phyloP scores from a whole-genome alignment of 1,284 basidiomycete genomes.

The Crocinoboletus sp. region DNA sequence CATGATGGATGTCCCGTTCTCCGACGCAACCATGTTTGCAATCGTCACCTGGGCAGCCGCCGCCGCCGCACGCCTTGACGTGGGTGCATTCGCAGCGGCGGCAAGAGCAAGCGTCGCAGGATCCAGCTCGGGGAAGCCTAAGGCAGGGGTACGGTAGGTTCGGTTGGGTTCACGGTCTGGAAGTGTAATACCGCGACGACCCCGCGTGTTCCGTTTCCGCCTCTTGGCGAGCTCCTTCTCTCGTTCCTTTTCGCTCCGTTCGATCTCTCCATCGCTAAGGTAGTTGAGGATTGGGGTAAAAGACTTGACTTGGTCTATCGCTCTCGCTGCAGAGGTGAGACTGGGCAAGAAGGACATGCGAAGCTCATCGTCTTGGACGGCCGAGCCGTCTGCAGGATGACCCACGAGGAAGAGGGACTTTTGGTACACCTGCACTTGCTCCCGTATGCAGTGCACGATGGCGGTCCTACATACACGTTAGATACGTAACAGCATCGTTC shows the following conservation, averaged over 20 bases:
- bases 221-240: slow-evolving; percentile 88
- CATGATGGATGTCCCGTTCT: slow-evolving; percentile 62
- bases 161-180: slow-evolving; percentile 93
- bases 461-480: slow-evolving; percentile 65
- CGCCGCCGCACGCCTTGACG: slow-evolving; percentile 76
- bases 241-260: slow-evolving; percentile 86
- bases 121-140: slow-evolving; percentile 79
- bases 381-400: slow-evolving; percentile 76
- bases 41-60: slow-evolving; percentile 78
- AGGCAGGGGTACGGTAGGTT: slow-evolving; percentile 85
- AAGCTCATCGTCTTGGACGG: slow-evolving; percentile 89
- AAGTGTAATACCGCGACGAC: slow-evolving; percentile 82
- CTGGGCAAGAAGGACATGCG: slow-evolving; percentile 85
- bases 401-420: slow-evolving; percentile 92
- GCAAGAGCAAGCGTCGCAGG: slow-evolving; percentile 60
- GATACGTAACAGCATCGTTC: not conserved
- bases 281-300: slow-evolving; percentile 90
- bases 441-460: slow-evolving; percentile 93
- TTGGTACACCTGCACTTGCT: slow-evolving; percentile 91
- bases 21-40: slow-evolving; percentile 79
- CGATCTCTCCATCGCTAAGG: slow-evolving; percentile 86
- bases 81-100: slow-evolving; percentile 59
- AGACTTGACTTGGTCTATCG: slow-evolving; percentile 68
- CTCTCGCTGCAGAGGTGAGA: slow-evolving; percentile 64
- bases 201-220: slow-evolving; percentile 85